Conservation (phyloP, 2,329 filamentous ascomycete genomes). For the Daldinia eschscholtzii region DNA sequence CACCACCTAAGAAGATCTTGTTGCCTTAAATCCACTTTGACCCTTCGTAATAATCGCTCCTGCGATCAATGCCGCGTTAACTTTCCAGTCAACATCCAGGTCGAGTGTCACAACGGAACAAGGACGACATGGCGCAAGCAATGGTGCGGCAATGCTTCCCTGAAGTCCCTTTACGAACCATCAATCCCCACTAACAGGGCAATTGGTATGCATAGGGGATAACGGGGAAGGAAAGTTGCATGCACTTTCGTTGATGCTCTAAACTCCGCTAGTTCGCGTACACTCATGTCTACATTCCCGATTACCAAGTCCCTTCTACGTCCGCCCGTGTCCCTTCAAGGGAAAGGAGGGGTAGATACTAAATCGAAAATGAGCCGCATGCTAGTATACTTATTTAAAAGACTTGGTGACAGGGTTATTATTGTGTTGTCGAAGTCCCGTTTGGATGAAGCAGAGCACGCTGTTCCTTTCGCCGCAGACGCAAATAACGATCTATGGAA, state of each 20-base stretch:
- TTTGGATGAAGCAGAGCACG: background rate
- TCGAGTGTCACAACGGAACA: background rate
- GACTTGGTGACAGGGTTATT: background rate
- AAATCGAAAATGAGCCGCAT: background rate
- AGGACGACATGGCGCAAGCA: background rate
- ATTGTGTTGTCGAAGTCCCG: background rate
- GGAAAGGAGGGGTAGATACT: background rate
- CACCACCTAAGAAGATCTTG: background rate
- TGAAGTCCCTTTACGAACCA: background rate
- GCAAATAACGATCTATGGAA: background rate
- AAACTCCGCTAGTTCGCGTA: conserved; percentile 2
- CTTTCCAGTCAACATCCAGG: background rate
- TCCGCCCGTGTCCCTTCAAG: background rate
- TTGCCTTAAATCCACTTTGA: conserved; percentile 1
- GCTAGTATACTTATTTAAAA: background rate
- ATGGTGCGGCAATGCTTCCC: conserved; percentile 2
- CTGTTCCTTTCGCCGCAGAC: background rate
- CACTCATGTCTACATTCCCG: background rate
- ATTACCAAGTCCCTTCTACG: background rate
- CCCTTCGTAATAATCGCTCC: background rate
- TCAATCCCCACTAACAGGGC: background rate
- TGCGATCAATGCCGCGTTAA: conserved; percentile 3
- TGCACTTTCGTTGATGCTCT: background rate
- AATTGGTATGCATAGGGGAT: background rate
- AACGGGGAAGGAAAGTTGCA: background rate